These are phyloP conservation scores for Cordia subcordata DNA, from an alignment of 257 asterid genomes.

Conservation along the genomic window DNA sequence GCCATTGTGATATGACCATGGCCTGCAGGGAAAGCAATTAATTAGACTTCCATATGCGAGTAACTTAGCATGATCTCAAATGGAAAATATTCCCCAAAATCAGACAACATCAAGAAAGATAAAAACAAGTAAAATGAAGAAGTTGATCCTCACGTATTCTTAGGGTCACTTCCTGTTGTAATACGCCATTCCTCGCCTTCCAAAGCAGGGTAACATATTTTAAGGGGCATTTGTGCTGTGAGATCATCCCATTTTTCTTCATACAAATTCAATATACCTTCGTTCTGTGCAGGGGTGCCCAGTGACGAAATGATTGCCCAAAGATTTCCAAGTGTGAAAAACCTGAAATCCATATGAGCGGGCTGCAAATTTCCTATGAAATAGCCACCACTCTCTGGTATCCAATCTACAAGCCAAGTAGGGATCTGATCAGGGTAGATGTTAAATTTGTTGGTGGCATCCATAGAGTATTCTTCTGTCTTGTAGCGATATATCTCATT, in stretches of 20 bases:
- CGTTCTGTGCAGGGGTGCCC: slow-evolving; percentile 29
- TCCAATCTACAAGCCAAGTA: slow-evolving; percentile 43
- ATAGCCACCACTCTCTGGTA: slow-evolving; percentile 39
- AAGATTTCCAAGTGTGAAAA: slow-evolving; percentile 38
- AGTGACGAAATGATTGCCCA: slow-evolving; percentile 40
- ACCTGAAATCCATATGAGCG: slow-evolving; percentile 47
- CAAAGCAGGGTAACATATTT: slow-evolving; percentile 41
- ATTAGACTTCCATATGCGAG: slow-evolving; percentile 2
- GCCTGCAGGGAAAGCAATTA: slow-evolving; percentile 19
- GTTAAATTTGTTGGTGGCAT: slow-evolving; percentile 71
- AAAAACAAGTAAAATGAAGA: not conserved
- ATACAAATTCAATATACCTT: slow-evolving; percentile 29
- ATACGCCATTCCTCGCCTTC: slow-evolving; percentile 40
- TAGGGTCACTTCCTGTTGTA: slow-evolving; percentile 46
- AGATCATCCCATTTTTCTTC: slow-evolving; percentile 44
- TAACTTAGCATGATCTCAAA: not conserved
- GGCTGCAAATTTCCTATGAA: slow-evolving; percentile 40
- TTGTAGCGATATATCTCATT: slow-evolving; percentile 68
- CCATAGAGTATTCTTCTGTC: slow-evolving; percentile 66
- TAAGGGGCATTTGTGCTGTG: slow-evolving; percentile 34
- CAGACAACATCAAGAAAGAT: not conserved
- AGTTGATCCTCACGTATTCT: slow-evolving; percentile 33
- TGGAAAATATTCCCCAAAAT: not conserved
- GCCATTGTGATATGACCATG: slow-evolving; percentile 45
- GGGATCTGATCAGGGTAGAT: slow-evolving; percentile 57